Evolutionary conservation across 2,329 filamentous ascomycete genomes (phyloP).

Genomic region (Epichloe scottii): DNA sequence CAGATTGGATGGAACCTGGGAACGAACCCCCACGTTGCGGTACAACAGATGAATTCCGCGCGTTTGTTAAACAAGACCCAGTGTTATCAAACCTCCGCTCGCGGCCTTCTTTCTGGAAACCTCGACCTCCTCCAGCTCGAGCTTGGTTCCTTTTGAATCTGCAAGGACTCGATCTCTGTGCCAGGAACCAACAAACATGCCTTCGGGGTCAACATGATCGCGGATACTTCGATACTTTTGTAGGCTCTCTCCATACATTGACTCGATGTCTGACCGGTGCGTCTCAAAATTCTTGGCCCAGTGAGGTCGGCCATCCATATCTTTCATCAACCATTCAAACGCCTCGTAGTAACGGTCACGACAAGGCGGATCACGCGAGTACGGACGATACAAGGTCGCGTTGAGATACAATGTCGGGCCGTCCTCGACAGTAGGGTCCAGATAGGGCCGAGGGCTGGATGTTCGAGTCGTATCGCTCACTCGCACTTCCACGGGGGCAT

Average conservation of each 20-base stretch:
- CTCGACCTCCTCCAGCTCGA: constrained; percentile 27
- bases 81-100: constrained; percentile 15
- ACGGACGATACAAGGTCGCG: constrained; percentile 77
- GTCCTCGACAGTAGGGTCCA: constrained; percentile 58
- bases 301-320: constrained; percentile 70
- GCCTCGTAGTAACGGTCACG: constrained; percentile 70
- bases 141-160: constrained; percentile 14
- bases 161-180: constrained; percentile 56
- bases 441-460: constrained; percentile 26
- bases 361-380: constrained; percentile 65
- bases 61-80: not conserved
- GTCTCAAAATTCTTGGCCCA: constrained; percentile 86
- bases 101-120: constrained; percentile 13
- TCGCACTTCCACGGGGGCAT: constrained; percentile 86
- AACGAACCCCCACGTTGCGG: too few species aligned
- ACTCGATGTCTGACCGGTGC: constrained; percentile 46
- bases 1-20: too few species aligned
- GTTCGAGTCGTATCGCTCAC: constrained; percentile 54
- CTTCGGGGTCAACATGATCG: constrained; percentile 60
- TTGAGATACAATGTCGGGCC: constrained; percentile 79
- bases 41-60: too few species aligned
- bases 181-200: constrained; percentile 87
- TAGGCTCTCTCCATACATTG: constrained; percentile 58
- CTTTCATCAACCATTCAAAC: constrained; percentile 83
- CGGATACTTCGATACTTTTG: constrained; percentile 55